A percentile compares a stretch with the other conserved stretches of the same genome.
phyloP scores from a whole-genome alignment of 140 eudicot species.

The Anethum foeniculum region DNA sequence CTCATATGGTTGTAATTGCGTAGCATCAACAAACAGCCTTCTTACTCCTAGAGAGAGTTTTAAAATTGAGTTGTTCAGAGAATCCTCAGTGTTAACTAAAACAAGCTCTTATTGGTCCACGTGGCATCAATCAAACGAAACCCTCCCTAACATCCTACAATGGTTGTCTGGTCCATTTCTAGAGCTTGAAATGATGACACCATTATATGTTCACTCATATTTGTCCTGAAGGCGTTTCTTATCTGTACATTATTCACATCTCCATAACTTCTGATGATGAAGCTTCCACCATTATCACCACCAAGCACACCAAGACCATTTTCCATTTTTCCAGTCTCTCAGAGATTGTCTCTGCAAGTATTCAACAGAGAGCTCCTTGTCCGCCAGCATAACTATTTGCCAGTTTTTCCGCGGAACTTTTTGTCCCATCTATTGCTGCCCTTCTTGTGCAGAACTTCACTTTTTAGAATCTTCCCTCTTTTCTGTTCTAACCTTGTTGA shows the following conservation, averaged over 20 bases:
- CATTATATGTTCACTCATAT: constrained; percentile 17
- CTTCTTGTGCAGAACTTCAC: neutral
- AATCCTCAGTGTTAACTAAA: neutral
- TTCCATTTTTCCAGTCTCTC: constrained; percentile 6
- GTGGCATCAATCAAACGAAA: constrained; percentile 15
- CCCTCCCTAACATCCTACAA: constrained; percentile 11
- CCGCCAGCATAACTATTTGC: constrained; percentile 33
- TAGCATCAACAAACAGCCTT: constrained; percentile 15
- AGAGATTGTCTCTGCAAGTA: constrained; percentile 20
- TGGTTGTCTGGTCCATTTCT: constrained; percentile 48
- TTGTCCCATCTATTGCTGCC: neutral
- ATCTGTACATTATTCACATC: constrained; percentile 12
- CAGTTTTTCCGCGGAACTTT: constrained; percentile 7
- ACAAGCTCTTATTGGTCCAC: constrained; percentile 9
- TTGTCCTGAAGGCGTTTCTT: constrained; percentile 1
- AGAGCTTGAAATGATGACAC: constrained; percentile 31
- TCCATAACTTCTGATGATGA: constrained; percentile 29
- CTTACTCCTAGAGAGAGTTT: constrained; percentile 1
- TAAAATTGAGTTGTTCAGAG: constrained; percentile 11
- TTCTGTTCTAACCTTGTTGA: constrained; percentile 10
- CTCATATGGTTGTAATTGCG: constrained; percentile 25
- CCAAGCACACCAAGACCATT: constrained; percentile 19
- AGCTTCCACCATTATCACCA: constrained; percentile 25
- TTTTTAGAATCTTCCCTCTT: constrained; percentile 4
- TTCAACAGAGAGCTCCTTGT: constrained; percentile 18